These are phyloP conservation scores for Sphenostylis stenocarpa DNA, from an alignment of 306 rosid species.

Conservation along the genomic window DNA sequence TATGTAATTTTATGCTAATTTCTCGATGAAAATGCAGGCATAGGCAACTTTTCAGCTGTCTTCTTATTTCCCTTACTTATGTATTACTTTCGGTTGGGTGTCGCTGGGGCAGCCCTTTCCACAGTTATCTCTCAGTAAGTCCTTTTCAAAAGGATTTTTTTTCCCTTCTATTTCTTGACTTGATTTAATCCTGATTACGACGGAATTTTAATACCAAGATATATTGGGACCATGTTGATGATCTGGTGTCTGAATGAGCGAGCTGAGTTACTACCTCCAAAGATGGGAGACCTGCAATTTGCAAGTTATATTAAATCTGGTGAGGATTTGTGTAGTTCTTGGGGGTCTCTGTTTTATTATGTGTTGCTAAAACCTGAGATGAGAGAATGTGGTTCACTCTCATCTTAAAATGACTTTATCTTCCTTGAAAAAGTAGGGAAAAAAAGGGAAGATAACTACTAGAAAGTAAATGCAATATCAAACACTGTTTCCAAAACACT, in stretches of 20 bases:
- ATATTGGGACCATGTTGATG: conserved; percentile 75
- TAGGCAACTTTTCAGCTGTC: conserved; percentile 79
- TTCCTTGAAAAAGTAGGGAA: not conserved
- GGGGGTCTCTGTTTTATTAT: conserved; percentile 15
- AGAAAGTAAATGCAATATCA: conserved; percentile 23
- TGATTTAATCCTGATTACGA: conserved; percentile 24
- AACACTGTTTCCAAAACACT: not conserved
- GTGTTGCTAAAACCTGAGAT: conserved; percentile 14
- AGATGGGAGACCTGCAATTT: conserved; percentile 79
- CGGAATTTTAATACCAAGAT: conserved; percentile 50
- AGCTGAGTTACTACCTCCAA: conserved; percentile 82
- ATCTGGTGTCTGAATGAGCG: conserved; percentile 74
- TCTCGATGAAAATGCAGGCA: conserved; percentile 57
- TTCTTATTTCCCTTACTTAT: conserved; percentile 79
- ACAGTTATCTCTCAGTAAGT: conserved; percentile 94
- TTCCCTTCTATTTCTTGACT: conserved; percentile 30
- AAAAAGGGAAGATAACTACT: conserved; percentile 16
- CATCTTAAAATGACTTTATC: not conserved
- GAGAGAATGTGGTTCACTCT: conserved; percentile 6
- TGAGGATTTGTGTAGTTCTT: conserved; percentile 32
- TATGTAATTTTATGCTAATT: conserved; percentile 33
- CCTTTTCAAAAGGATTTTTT: conserved; percentile 25
- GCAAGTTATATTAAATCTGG: conserved; percentile 88
- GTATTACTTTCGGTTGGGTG: conserved; percentile 76
- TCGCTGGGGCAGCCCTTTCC: conserved; percentile 88